Percentiles rank a stretch among this genome's conserved stretches.
Evolutionary conservation across 345 rosid genomes (phyloP).

Genomic region (Salix exigua): DNA sequence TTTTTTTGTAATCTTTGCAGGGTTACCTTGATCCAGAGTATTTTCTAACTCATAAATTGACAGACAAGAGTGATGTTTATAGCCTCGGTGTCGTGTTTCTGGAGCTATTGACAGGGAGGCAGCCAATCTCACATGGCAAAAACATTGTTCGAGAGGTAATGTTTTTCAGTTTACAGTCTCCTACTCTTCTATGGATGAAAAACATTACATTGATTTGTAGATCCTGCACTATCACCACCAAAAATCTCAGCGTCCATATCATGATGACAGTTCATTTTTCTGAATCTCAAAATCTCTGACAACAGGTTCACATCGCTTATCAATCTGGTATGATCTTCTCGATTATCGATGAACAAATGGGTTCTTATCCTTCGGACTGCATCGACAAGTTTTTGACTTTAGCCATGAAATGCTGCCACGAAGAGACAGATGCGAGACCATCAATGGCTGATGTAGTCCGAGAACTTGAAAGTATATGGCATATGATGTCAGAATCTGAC

Average conservation of each 20-base stretch:
- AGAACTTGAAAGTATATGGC: slow-evolving; percentile 73
- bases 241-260: background rate
- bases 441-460: slow-evolving; percentile 88
- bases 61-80: slow-evolving; percentile 96
- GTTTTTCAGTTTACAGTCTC: background rate
- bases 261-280: background rate
- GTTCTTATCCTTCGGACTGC: slow-evolving; percentile 85
- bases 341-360: slow-evolving; percentile 73
- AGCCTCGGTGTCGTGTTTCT: slow-evolving; percentile 91
- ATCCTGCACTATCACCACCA: background rate
- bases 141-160: slow-evolving; percentile 93
- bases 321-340: slow-evolving; percentile 77
- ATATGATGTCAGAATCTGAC: slow-evolving; percentile 52
- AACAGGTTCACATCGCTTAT: slow-evolving; percentile 64
- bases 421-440: slow-evolving; percentile 73
- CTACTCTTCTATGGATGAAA: background rate
- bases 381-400: slow-evolving; percentile 67
- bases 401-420: slow-evolving; percentile 73
- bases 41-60: slow-evolving; percentile 84
- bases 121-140: slow-evolving; percentile 86
- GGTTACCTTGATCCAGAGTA: slow-evolving; percentile 98
- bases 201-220: background rate
- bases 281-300: background rate
- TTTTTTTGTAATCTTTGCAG: slow-evolving; percentile 37
- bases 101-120: slow-evolving; percentile 94